These are phyloP conservation scores for Ogataea dorogensis DNA, from an alignment of 805 yeast genomes.

Conservation along the genomic window DNA sequence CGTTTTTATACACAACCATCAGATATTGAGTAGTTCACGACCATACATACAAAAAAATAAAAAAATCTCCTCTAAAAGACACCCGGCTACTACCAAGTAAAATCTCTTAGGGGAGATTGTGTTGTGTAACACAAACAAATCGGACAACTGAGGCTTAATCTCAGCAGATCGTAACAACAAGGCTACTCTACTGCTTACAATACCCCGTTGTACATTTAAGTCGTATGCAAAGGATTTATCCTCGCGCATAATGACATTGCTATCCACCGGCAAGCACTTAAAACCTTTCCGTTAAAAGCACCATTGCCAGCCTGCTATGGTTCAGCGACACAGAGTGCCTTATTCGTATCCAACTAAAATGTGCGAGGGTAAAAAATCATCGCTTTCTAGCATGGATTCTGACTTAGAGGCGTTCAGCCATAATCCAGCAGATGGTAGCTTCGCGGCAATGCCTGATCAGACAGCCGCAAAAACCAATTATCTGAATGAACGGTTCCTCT, in stretches of 20 bases:
- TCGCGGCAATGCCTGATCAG: slow-evolving; percentile 17
- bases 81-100: slow-evolving; percentile 3
- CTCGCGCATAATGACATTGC: slow-evolving; percentile 46
- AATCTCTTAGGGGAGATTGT: slow-evolving; percentile 11
- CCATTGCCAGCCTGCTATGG: slow-evolving; percentile 42
- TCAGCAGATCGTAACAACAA: slow-evolving; percentile 54
- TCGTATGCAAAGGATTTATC: slow-evolving; percentile 42
- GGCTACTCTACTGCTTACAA: slow-evolving; percentile 49
- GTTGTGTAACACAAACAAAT: slow-evolving; percentile 31
- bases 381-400: slow-evolving; percentile 55
- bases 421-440: slow-evolving; percentile 43
- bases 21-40: slow-evolving; percentile 2
- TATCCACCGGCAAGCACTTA: slow-evolving; percentile 38
- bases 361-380: slow-evolving; percentile 42
- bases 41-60: slow-evolving; percentile 1
- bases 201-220: slow-evolving; percentile 18
- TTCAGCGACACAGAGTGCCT: slow-evolving; percentile 41
- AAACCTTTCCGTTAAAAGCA: slow-evolving; percentile 37
- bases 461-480: slow-evolving; percentile 16
- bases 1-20: slow-evolving; percentile 1
- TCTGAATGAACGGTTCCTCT: slow-evolving; percentile 14
- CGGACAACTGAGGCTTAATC: slow-evolving; percentile 45
- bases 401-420: slow-evolving; percentile 48
- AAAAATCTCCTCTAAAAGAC: slow-evolving; percentile 5
- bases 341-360: slow-evolving; percentile 42